Evolutionary conservation across 805 yeast genomes (phyloP).

Genomic region (Monosporozyma solicola): DNA sequence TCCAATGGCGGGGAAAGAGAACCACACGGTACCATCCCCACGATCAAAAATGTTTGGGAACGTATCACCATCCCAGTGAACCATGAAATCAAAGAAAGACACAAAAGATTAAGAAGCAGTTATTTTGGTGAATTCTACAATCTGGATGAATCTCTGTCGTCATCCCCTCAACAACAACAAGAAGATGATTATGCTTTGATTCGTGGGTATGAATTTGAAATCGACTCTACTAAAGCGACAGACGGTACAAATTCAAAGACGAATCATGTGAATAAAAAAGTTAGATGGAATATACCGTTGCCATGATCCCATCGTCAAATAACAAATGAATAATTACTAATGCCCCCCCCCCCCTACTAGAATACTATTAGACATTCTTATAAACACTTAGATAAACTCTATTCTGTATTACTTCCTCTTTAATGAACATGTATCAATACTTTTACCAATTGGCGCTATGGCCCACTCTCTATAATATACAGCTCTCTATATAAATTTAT

Average conservation of each 20-base stretch:
- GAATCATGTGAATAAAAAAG: slow-evolving; percentile 1
- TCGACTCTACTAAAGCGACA: background rate
- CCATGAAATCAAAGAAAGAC: slow-evolving; percentile 18
- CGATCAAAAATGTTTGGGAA: slow-evolving; percentile 18
- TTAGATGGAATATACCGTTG: slow-evolving; percentile 5
- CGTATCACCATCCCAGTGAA: slow-evolving; percentile 27
- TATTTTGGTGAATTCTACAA: slow-evolving; percentile 12
- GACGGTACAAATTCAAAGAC: background rate
- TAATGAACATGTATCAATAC: too few relatives aligned
- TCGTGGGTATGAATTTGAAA: slow-evolving; percentile 21
- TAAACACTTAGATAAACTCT: background rate
- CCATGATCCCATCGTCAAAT: background rate
- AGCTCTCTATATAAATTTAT: too few relatives aligned
- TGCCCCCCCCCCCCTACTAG: background rate
- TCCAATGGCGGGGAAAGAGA: background rate
- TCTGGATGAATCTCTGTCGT: slow-evolving; percentile 3
- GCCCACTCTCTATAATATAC: too few relatives aligned
- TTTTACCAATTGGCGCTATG: too few relatives aligned
- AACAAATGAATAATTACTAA: background rate
- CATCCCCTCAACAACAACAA: background rate
- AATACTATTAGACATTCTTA: background rate
- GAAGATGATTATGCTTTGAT: slow-evolving; percentile 23
- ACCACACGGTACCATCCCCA: slow-evolving; percentile 10
- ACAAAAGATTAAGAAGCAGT: slow-evolving; percentile 13
- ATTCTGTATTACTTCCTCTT: too few relatives aligned